Percentiles rank a stretch among this genome's conserved stretches.
These are phyloP conservation scores for Conoideocrella luteorostrata DNA, from an alignment of 2,329 filamentous ascomycete species.

Conservation along the genomic window DNA sequence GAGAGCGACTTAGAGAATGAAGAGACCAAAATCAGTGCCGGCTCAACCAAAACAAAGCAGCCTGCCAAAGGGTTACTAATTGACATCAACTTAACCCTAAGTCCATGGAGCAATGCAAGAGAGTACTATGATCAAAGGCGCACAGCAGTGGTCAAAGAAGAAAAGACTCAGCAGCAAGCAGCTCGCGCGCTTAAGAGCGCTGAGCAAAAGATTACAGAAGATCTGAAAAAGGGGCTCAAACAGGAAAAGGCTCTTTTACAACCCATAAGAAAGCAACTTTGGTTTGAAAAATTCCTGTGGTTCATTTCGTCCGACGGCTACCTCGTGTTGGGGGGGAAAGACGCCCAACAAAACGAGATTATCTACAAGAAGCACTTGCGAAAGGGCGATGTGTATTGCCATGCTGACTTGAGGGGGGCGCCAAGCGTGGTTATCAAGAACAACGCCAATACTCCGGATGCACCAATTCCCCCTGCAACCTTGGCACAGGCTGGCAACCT, in stretches of 20 bases:
- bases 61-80: slow-evolving; percentile 57
- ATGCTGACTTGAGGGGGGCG: slow-evolving; percentile 82
- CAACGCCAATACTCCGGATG: slow-evolving; percentile 66
- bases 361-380: slow-evolving; percentile 82
- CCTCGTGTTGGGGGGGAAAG: slow-evolving; percentile 81
- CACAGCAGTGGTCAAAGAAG: slow-evolving; percentile 75
- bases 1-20: slow-evolving; percentile 46
- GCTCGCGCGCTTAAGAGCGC: slow-evolving; percentile 80
- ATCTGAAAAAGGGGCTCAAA: slow-evolving; percentile 82
- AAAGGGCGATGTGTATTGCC: slow-evolving; percentile 86
- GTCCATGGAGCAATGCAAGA: slow-evolving; percentile 82
- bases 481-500: slow-evolving; percentile 83
- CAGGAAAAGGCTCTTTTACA: slow-evolving; percentile 85
- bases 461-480: slow-evolving; percentile 85
- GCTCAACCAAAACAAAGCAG: slow-evolving; percentile 30
- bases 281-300: slow-evolving; percentile 97
- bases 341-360: slow-evolving; percentile 83
- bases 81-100: slow-evolving; percentile 77
- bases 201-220: slow-evolving; percentile 78
- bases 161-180: slow-evolving; percentile 78
- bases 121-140: slow-evolving; percentile 91
- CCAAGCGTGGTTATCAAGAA: slow-evolving; percentile 89
- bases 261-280: slow-evolving; percentile 74
- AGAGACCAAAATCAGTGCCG: slow-evolving; percentile 13
- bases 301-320: slow-evolving; percentile 96